These are phyloP conservation scores for Amylocystis lapponica DNA, from an alignment of 768 basidiomycete genomes.

Conservation along the genomic window DNA sequence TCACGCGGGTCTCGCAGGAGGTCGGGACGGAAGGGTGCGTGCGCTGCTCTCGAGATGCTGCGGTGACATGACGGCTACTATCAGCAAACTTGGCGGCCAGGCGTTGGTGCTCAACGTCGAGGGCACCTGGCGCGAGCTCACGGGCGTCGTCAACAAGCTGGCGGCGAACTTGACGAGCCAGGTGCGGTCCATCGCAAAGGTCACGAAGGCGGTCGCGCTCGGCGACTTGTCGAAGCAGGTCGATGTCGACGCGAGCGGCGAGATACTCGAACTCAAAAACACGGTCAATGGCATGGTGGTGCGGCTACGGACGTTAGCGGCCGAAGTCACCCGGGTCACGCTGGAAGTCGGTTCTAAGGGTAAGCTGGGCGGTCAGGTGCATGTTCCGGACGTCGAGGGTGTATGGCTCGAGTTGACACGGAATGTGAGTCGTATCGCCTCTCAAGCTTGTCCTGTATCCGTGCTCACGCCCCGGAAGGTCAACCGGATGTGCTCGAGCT, in stretches of 20 bases:
- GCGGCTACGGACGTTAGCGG: slow-evolving; percentile 57
- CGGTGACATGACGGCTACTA: slow-evolving; percentile 4
- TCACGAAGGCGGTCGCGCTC: slow-evolving; percentile 74
- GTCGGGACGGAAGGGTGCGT: slow-evolving; percentile 65
- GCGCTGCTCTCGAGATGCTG: too few species aligned
- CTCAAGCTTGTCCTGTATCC: not conserved
- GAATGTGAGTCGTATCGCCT: slow-evolving; percentile 41
- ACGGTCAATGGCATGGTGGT: slow-evolving; percentile 51
- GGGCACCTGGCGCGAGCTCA: slow-evolving; percentile 85
- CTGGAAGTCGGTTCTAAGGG: slow-evolving; percentile 86
- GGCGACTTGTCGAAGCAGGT: slow-evolving; percentile 90
- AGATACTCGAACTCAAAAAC: slow-evolving; percentile 78
- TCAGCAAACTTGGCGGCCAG: slow-evolving; percentile 76
- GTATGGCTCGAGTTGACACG: slow-evolving; percentile 82
- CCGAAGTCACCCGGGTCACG: slow-evolving; percentile 81
- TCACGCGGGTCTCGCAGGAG: slow-evolving; percentile 79
- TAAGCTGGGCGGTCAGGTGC: slow-evolving; percentile 82
- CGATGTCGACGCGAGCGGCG: slow-evolving; percentile 85
- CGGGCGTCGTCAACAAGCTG: slow-evolving; percentile 77
- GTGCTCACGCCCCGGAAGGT: slow-evolving; percentile 34
- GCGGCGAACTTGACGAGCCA: slow-evolving; percentile 69
- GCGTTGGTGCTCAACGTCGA: slow-evolving; percentile 84
- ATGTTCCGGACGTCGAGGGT: slow-evolving; percentile 87
- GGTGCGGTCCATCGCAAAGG: slow-evolving; percentile 52
- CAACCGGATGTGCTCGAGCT: slow-evolving; percentile 74